Base-by-base conservation (phyloP, 2,329 filamentous ascomycete genomes). In the Sporothrix brasiliensis region DNA sequence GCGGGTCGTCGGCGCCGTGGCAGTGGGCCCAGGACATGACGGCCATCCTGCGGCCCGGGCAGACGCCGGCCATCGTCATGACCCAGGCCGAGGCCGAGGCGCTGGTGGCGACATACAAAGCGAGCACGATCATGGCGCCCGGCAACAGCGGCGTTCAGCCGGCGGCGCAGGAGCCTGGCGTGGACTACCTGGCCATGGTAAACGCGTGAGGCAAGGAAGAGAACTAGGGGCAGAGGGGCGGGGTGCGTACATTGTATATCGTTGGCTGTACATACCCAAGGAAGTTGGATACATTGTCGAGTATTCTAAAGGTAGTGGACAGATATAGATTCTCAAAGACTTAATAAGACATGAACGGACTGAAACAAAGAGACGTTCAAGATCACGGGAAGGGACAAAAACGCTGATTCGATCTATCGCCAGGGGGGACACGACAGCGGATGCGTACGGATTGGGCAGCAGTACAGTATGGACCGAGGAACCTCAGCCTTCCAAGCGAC, bases 1-100 rank as follows among this genome's bases (percentile, higher is more conserved):
- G 89, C 0, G 89, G 87, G 30, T 77, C 77, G 2, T 81, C 82
- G 14, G 81, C 84, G 69, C 91, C 92, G 0, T 94, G 91, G 90
- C 84, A 91, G 74, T 97, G 93, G 93, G 92, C 91, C 0, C 85
- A 84, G 61, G 84, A 85, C 70, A 89, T 95, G 83, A 88, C 88
- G 0, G 78, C 73, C 54, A 77, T 81, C 70, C 73, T 82, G 73
- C 77, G 83, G 54, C 76, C 79, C 0, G 70, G 74, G 0, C 56
- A 69, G 39, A 52, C 70, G 4, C 72, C 74, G 14, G 24, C 34
- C 21, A 69, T 79, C 68, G 68, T 9, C 3, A 72, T 79, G 1
- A 75, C 76, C 3, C 60, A 34, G 19, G 68, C 72, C 3, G 74
- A 61, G 13, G 77, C 77, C 0, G 30, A 70, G 16, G 56, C 16